Evolutionary conservation across 495 filamentous ascomycete species (phyloP).

Genomic region (Articulospora tetracladia): DNA sequence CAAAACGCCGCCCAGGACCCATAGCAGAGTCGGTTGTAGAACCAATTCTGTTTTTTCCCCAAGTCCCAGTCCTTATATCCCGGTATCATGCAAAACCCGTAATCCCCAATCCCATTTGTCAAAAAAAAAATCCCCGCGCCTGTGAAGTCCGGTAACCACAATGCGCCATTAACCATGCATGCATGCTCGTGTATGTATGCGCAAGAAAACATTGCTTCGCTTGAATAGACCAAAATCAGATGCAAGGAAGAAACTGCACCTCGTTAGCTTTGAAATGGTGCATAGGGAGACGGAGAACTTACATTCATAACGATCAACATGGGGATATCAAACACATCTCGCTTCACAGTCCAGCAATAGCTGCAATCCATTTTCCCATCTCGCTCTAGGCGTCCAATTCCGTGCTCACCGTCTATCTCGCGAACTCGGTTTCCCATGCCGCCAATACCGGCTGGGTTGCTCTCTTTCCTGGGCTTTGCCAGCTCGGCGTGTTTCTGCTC

Average conservation of each 20-base stretch:
- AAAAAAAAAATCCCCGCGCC: neutral
- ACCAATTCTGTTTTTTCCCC: neutral
- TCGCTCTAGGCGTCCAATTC: constrained; percentile 70
- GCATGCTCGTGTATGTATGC: neutral
- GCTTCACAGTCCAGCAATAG: constrained; percentile 93
- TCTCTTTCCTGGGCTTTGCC: constrained; percentile 33
- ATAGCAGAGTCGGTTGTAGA: neutral
- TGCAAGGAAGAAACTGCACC: constrained; percentile 26
- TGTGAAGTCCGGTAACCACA: neutral
- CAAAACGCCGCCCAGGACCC: neutral
- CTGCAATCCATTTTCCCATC: constrained; percentile 93
- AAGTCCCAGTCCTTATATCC: neutral
- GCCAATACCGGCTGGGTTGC: constrained; percentile 29
- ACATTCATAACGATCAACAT: constrained; percentile 98
- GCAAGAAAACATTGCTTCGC: neutral
- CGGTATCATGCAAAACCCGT: neutral
- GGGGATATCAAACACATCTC: constrained; percentile 97
- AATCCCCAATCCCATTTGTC: neutral
- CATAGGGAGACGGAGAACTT: constrained; percentile 36
- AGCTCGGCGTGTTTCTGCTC: constrained; percentile 32
- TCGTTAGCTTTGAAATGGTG: neutral
- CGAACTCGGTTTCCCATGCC: constrained; percentile 48
- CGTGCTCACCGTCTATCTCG: constrained; percentile 71
- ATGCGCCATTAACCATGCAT: neutral
- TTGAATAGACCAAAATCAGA: constrained; percentile 12